Evolutionary conservation across 257 asterid genomes (phyloP), one percentile per base, ranked within the genome.

Genomic region (Fraxinus americana): DNA sequence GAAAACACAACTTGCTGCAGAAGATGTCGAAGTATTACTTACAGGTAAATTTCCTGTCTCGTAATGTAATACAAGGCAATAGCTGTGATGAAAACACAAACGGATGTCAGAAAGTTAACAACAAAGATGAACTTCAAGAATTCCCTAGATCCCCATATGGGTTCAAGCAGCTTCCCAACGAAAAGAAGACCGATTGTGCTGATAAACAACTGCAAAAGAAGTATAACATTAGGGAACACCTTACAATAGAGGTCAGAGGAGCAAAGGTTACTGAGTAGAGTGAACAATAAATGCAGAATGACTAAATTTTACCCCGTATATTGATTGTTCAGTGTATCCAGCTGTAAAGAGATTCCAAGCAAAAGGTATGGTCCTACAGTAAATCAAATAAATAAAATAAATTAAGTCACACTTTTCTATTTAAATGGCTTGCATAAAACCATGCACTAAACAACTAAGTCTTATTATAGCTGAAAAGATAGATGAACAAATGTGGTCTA

Each of bases 311-410:
- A 94, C 98, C 94, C 98, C 98, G 71, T 86, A 75, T 82, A 92
- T 71, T 54, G 97, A 86, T 72, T 92, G 98, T 82, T 94, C 97
- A 73, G 88, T 72, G 78, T 94, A 94, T 77, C 98, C 98, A 76
- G 97, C 94, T 57, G 98, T 94, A 74, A 94, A 32, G 79, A 94
- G 97, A 88, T 94, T 94, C 98, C 98, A 94, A 80, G 91, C 98
- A 79, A 94, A 94, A 38, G 98, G 98, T 75, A 94, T 94, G 12
- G 98, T 94, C 89, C 98, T 94, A 85, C 81, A 74, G 80, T 80
- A 80, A 73, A 76, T 70, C 71, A 77, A 79, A 72, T 35, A 63
- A 68, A 70, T 38, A 77, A 81, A 17, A 4, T 14, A 29, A 21
- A 25, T 25, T 30, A 34, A 10, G 75, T 77, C 78, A 67, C 19